Evolutionary conservation across 2,329 filamentous ascomycete genomes (phyloP), one percentile per base, ranked within the genome.

Genomic region (Fusarium euwallaceae): DNA sequence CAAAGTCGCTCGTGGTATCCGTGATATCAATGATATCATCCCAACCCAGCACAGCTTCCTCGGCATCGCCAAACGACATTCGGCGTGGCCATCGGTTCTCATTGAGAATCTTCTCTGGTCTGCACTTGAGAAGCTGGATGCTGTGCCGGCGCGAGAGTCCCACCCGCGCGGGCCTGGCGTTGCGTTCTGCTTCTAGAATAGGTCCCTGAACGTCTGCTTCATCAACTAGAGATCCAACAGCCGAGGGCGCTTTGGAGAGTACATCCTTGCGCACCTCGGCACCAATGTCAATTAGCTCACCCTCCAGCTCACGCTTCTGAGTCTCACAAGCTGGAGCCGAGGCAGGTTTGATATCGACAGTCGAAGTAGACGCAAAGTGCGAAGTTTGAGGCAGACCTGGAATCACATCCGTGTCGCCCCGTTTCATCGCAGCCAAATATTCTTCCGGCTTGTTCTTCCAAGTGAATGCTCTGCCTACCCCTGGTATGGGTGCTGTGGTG

Each of bases 21-120:
- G 76, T 72, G 2, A 87, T 70, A 64, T 85, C 83, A 5, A 86
- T 81, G 29, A 92, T 82, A 58, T 89, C 87, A 6, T 89, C 85
- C 93, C 93, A 95, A 17, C 84, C 86, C 1, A 95, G 83, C 9
- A 95, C 84, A n/a, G 91, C 93, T 70, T 95, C 92, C 82, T 94
- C 93, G 2, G 92, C 93, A 53, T 92, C 88, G 67, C 92, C 91
- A 80, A 95, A 95, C 5, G 93, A 95, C 72, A 95, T 87, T 51
- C 93, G 89, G 2, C 93, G 90, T 1, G 93, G 90, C 89, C 92
- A 94, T 67, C 89, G 89, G 32, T 87, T 86, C 71, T 93, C 91
- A 70, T 90, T 87, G 2, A 85, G 81, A 8, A 70, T 72, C 2
- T 67, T 82, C 62, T 75, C 81, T 34, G 80, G 78, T 29, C 77